phyloP scores from a whole-genome alignment of 768 basidiomycete species.

The Boletus coccyginus region DNA sequence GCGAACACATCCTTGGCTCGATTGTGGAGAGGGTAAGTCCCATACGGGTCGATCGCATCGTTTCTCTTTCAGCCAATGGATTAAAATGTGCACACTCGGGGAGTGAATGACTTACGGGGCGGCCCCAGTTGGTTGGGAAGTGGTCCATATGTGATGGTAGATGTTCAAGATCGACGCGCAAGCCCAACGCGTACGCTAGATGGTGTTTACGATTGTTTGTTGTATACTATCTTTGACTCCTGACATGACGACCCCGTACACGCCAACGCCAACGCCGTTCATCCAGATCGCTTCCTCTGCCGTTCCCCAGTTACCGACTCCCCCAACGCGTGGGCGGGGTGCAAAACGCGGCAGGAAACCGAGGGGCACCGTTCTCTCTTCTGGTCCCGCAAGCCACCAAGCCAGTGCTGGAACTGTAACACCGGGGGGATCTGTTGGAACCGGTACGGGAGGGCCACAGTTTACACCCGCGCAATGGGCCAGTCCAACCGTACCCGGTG shows the following conservation, averaged over 20 bases:
- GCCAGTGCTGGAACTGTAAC: neutral
- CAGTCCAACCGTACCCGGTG: constrained; percentile 13
- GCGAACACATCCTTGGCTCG: constrained; percentile 53
- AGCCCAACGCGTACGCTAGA: constrained; percentile 23
- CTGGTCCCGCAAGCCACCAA: constrained; percentile 14
- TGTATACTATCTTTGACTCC: neutral
- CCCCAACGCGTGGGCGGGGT: constrained; percentile 24
- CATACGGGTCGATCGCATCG: constrained; percentile 72
- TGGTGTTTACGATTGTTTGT: constrained; percentile 20
- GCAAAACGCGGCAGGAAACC: constrained; percentile 29
- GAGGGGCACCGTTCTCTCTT: constrained; percentile 11
- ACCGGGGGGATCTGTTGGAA: neutral
- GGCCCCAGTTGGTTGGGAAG: constrained; percentile 82
- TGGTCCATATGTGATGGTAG: constrained; percentile 70
- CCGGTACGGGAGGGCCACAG: neutral
- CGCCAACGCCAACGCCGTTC: constrained; percentile 13
- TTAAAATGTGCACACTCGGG: neutral
- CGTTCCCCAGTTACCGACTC: constrained; percentile 21
- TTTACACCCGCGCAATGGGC: constrained; percentile 43
- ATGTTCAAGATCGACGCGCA: constrained; percentile 15
- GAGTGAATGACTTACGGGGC: constrained; percentile 50
- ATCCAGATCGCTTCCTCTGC: constrained; percentile 23
- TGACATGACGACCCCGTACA: constrained; percentile 25
- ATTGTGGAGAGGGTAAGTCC: constrained; percentile 71
- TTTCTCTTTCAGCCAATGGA: constrained; percentile 48